Percentiles rank a stretch among this genome's conserved stretches.
phyloP scores from a whole-genome alignment of 768 basidiomycete genomes.

The Leucosporidium scottii region DNA sequence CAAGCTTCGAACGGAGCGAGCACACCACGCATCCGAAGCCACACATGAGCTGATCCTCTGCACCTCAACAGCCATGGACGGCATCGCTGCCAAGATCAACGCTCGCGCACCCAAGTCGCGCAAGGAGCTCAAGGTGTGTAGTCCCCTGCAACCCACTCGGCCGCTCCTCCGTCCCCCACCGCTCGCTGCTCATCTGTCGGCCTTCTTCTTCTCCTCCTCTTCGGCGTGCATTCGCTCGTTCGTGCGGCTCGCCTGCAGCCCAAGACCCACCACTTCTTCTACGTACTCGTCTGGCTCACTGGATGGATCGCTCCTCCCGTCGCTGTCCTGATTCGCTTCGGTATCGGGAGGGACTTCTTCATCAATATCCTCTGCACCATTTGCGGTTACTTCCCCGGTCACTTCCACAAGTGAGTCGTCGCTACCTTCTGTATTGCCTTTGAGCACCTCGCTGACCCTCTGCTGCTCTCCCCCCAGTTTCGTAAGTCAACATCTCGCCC shows the following conservation, averaged over 20 bases:
- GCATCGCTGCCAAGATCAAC: neutral
- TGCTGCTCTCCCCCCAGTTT: slow-evolving; percentile 6
- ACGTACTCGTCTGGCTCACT: slow-evolving; percentile 19
- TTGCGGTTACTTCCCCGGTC: slow-evolving; percentile 37
- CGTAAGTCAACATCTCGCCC: slow-evolving; percentile 4
- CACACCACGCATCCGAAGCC: no score
- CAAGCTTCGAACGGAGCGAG: no score
- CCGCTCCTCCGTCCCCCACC: neutral
- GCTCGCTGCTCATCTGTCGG: neutral
- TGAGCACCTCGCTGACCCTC: neutral
- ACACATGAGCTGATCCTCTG: no score
- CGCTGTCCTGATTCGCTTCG: slow-evolving; percentile 37
- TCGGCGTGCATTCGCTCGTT: no score
- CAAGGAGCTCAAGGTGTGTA: slow-evolving; percentile 4
- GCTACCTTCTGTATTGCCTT: neutral
- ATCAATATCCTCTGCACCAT: slow-evolving; percentile 37
- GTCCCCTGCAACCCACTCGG: neutral
- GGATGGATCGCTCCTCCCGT: slow-evolving; percentile 37
- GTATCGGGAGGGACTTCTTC: slow-evolving; percentile 34
- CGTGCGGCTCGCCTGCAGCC: slow-evolving; percentile 2
- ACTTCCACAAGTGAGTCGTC: slow-evolving; percentile 30
- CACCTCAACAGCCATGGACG: neutral
- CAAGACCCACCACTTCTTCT: slow-evolving; percentile 24
- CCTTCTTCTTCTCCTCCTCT: neutral
- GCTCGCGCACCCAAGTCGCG: neutral